phyloP scores from a whole-genome alignment of 306 rosid species.

The Alnus glutinosa region DNA sequence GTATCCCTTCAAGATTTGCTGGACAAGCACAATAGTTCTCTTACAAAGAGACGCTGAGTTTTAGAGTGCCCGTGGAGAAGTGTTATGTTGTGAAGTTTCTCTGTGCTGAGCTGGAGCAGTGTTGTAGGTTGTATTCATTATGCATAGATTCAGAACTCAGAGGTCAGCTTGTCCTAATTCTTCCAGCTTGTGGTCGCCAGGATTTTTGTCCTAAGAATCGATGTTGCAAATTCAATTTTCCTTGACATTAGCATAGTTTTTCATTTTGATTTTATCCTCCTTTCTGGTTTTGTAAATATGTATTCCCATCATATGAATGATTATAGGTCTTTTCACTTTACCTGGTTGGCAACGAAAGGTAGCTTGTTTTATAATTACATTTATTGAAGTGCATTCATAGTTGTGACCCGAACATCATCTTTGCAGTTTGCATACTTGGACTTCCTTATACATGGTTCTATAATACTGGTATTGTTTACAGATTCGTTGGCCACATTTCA shows the following conservation, averaged over 20 bases:
- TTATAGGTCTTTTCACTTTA: neutral
- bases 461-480: neutral
- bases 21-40: conserved; percentile 64
- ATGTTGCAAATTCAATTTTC: neutral
- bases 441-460: neutral
- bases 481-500: neutral
- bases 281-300: neutral
- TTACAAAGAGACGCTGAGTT: conserved; percentile 38
- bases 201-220: neutral
- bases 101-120: neutral
- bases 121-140: neutral
- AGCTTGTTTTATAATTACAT: neutral
- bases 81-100: conserved; percentile 1
- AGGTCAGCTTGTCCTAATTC: conserved; percentile 12
- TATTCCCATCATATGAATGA: neutral
- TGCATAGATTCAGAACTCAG: neutral
- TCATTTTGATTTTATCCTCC: neutral
- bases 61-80: neutral
- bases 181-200: neutral
- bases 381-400: neutral
- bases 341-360: neutral
- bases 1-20: conserved; percentile 69
- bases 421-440: neutral
- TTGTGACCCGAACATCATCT: neutral
- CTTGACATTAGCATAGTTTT: conserved; percentile 5